Evolutionary conservation across 2,329 filamentous ascomycete species (phyloP), one percentile per base, ranked within the genome.

Genomic region (Pezicula rhizophila): DNA sequence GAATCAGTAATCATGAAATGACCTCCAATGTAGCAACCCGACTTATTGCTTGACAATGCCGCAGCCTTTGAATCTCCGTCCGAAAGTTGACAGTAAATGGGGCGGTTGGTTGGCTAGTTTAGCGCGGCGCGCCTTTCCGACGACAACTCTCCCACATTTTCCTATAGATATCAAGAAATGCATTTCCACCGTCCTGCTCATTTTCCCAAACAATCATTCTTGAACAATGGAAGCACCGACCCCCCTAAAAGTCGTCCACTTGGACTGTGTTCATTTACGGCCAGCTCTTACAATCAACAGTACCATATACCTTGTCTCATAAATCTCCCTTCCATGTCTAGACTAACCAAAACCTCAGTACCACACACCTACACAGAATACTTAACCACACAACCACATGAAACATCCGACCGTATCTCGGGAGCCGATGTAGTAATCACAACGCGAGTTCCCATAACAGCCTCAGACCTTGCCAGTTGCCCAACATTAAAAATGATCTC

Each of bases 381-480:
- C 26, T 23, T 47, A 48, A 39, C 31, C 52, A 53, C n/a, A 10
- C 45, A 11, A 41, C 44, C 20, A 25, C 2, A 40, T 11, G 51
- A 67, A 47, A 50, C 67, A 4, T 52, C 58, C 5, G 57, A 57
- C 39, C 57, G 68, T 35, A 62, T 71, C 33, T 31, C 45, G 6
- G 64, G 67, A 46, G 69, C 68, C 28, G 63, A 67, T 48, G 59
- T 73, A 6, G 53, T 67, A 8, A 62, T 72, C 46, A 57, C 61
- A 35, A 68, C 64, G 1, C 52, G 65, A 0, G 50, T 64, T 4
- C 65, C 62, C 8, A 49, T 72, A 23, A 49, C 56, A 4, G 61
- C 61, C 5, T 53, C 56, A 12, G 50, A 59, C 2, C 52, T 70
- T 8, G 45, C 51, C 7, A 57, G 57, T 11, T 62, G 54, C 15